A percentile compares a stretch with the other conserved stretches of the same genome.
phyloP scores from a whole-genome alignment of 192 early-diverging fungal species.

The Coemansia aciculifera region DNA sequence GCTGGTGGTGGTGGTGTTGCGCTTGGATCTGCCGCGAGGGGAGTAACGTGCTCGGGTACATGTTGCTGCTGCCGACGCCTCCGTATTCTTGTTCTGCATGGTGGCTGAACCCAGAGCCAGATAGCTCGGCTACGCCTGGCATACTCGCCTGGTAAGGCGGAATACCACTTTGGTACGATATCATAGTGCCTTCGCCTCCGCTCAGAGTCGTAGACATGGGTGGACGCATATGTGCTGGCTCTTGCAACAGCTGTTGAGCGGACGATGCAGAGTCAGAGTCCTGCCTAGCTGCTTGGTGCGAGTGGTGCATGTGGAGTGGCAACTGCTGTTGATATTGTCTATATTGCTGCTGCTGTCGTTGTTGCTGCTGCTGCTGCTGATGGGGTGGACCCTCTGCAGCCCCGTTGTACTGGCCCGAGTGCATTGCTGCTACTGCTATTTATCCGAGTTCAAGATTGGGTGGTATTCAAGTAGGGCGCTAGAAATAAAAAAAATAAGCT shows the following conservation, averaged over 20 bases:
- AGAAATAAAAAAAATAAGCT: background rate
- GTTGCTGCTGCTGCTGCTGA: conserved; percentile 11
- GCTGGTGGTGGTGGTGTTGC: conserved; percentile 14
- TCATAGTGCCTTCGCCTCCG: background rate
- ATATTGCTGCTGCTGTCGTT: conserved; percentile 9
- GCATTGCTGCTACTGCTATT: conserved; percentile 12
- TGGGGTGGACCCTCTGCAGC: conserved; percentile 9
- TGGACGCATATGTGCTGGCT: background rate
- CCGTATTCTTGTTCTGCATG: background rate
- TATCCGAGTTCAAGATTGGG: conserved; percentile 5
- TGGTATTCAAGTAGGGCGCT: background rate
- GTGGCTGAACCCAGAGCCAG: background rate
- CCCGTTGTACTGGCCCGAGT: conserved; percentile 12
- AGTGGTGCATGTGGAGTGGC: background rate
- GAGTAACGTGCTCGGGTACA: conserved; percentile 33
- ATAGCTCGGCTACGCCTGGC: background rate
- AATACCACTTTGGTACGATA: background rate
- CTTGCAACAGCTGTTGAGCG: background rate
- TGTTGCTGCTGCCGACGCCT: background rate
- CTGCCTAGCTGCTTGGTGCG: conserved; percentile 11
- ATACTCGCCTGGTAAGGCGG: background rate
- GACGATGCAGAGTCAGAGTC: background rate
- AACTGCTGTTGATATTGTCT: conserved; percentile 3
- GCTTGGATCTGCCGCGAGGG: conserved; percentile 30
- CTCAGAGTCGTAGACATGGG: background rate